Conservation (phyloP, 2,329 filamentous ascomycete species). For the Aspergillus sp. region DNA sequence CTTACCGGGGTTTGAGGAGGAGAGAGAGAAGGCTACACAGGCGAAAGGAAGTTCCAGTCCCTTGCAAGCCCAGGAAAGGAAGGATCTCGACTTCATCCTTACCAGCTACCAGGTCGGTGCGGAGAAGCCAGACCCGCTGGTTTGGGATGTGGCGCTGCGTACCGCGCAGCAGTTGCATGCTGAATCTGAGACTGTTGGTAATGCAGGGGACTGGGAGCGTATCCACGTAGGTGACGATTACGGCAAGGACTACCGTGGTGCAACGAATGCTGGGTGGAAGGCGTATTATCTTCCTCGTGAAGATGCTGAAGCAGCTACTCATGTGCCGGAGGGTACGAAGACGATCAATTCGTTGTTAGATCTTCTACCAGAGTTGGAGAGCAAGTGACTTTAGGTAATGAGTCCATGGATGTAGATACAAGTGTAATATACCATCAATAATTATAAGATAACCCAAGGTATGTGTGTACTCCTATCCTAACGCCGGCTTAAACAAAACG, state of each 20-base stretch:
- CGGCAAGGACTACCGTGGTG: conserved; percentile 42
- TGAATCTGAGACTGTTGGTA: background rate
- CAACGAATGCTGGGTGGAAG: conserved; percentile 39
- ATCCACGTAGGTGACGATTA: conserved; percentile 49
- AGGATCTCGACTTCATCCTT: conserved; percentile 45
- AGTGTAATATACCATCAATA: background rate
- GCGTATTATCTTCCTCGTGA: conserved; percentile 33
- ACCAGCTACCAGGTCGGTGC: conserved; percentile 48
- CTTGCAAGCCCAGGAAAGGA: background rate
- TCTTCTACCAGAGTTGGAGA: conserved; percentile 20
- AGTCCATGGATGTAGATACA: background rate
- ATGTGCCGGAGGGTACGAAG: conserved; percentile 6
- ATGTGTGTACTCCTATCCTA: conserved; percentile 1
- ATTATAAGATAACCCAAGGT: background rate
- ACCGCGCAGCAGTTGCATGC: conserved; percentile 25
- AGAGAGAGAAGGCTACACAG: background rate
- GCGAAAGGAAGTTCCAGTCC: background rate
- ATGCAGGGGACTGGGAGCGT: conserved; percentile 24
- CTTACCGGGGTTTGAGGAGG: conserved; percentile 22
- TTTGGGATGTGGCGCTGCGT: conserved; percentile 40
- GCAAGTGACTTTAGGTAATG: background rate
- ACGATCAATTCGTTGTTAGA: conserved; percentile 26
- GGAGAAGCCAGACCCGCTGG: conserved; percentile 43
- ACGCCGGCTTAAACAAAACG: conserved; percentile 4
- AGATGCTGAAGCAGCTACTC: background rate